Percentiles rank a stretch among this genome's conserved stretches.
Conservation (phyloP, 2,329 filamentous ascomycete species). For the Fusarium buxicola region DNA sequence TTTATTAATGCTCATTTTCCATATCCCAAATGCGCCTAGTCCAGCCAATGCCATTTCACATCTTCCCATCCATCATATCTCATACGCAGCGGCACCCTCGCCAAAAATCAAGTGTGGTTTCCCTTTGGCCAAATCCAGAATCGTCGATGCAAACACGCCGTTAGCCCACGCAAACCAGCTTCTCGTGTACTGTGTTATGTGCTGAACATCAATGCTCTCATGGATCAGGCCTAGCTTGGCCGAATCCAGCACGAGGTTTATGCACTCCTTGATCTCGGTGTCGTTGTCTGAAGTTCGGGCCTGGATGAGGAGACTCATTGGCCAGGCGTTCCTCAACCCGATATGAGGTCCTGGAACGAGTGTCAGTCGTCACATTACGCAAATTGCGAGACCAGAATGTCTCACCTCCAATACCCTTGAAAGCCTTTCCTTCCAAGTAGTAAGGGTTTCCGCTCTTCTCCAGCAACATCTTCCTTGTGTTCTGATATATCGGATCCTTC, state of each 20-base stretch:
- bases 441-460: conserved; percentile 86
- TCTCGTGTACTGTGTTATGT: conserved; percentile 75
- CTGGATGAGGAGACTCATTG: conserved; percentile 93
- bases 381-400: background rate
- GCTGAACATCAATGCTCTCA: conserved; percentile 89
- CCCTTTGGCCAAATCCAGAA: conserved; percentile 87
- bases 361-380: conserved; percentile 14
- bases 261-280: conserved; percentile 79
- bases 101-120: conserved; percentile 91
- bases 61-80: conserved; percentile 50
- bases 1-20: background rate
- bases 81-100: conserved; percentile 69
- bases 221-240: conserved; percentile 86
- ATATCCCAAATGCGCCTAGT: background rate
- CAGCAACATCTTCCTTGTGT: conserved; percentile 84
- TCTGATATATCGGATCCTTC: conserved; percentile 80
- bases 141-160: conserved; percentile 92
- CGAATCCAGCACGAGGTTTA: conserved; percentile 80
- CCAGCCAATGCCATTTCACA: background rate
- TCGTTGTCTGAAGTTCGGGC: conserved; percentile 90
- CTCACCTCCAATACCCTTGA: conserved; percentile 88
- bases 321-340: conserved; percentile 92
- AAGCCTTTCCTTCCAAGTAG: conserved; percentile 79
- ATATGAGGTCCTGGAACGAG: conserved; percentile 70
- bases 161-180: conserved; percentile 99